Evolutionary conservation across 2,329 filamentous ascomycete species (phyloP).

Genomic region (Alternaria novae-zelandiae): DNA sequence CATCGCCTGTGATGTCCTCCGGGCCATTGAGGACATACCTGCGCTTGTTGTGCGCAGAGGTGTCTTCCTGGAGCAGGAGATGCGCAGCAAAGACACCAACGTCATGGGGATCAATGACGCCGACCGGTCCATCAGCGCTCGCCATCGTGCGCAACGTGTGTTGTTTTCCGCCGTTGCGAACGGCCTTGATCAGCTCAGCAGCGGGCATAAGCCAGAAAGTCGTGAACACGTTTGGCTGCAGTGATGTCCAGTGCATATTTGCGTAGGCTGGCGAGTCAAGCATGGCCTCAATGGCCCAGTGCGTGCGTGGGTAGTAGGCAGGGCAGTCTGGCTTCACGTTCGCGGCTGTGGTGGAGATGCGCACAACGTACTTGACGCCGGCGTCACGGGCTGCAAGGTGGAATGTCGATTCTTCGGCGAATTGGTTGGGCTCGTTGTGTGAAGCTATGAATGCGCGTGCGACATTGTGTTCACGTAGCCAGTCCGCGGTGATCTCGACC

Average conservation of each 20-base stretch:
- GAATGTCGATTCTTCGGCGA: conserved; percentile 26
- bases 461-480: conserved; percentile 16
- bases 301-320: conserved; percentile 22
- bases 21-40: conserved; percentile 24
- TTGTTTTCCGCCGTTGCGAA: conserved; percentile 10
- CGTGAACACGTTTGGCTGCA: conserved; percentile 22
- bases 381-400: conserved; percentile 13
- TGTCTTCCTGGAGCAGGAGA: conserved; percentile 16
- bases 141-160: conserved; percentile 4
- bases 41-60: conserved; percentile 13
- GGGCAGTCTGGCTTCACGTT: conserved; percentile 14
- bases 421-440: conserved; percentile 25
- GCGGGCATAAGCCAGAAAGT: not conserved
- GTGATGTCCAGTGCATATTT: conserved; percentile 13
- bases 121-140: conserved; percentile 3
- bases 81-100: conserved; percentile 20
- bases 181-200: conserved; percentile 10
- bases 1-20: conserved; percentile 15
- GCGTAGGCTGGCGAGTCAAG: not conserved
- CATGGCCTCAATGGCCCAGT: conserved; percentile 26
- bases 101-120: conserved; percentile 21
- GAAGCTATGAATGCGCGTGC: conserved; percentile 22
- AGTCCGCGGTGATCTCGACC: conserved; percentile 18
- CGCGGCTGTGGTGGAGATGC: conserved; percentile 21
- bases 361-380: conserved; percentile 25